These are phyloP conservation scores for Diplodia seriata DNA, from an alignment of 2,329 filamentous ascomycete species.

Conservation along the genomic window DNA sequence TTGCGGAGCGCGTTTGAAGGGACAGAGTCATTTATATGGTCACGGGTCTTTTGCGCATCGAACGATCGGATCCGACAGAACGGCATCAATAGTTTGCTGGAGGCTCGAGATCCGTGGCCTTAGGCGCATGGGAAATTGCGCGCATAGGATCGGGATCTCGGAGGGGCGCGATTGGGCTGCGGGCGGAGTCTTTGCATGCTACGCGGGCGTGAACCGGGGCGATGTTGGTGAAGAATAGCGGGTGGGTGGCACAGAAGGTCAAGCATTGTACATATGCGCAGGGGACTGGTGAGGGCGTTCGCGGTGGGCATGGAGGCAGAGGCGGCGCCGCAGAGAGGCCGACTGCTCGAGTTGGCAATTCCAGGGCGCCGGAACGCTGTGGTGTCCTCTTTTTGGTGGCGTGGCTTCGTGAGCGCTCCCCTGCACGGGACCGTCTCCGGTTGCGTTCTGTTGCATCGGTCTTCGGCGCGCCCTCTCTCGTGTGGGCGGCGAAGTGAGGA, in stretches of 20 bases:
- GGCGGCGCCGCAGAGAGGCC: conserved; percentile 18
- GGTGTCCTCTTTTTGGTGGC: conserved; percentile 22
- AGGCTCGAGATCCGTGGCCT: conserved; percentile 21
- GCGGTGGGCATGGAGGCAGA: not conserved
- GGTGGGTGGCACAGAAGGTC: conserved; percentile 12
- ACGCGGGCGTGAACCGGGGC: conserved; percentile 16
- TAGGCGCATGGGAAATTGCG: conserved; percentile 28
- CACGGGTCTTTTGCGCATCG: conserved; percentile 24
- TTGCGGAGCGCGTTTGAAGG: conserved; percentile 23
- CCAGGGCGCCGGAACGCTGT: conserved; percentile 19
- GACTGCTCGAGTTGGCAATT: conserved; percentile 7
- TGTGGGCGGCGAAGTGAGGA: not conserved
- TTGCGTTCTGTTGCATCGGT: conserved; percentile 13
- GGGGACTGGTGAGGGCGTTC: not conserved
- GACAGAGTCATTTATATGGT: conserved; percentile 30
- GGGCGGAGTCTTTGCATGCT: conserved; percentile 9
- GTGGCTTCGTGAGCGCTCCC: not conserved
- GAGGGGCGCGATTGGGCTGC: conserved; percentile 28
- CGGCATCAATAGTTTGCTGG: conserved; percentile 29
- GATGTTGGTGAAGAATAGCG: conserved; percentile 21
- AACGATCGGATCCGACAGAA: conserved; percentile 26
- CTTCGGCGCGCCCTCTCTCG: not conserved
- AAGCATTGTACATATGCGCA: conserved; percentile 14
- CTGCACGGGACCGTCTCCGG: conserved; percentile 19
- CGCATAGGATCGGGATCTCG: conserved; percentile 28